phyloP scores from a whole-genome alignment of 345 rosid genomes.

The Zanthoxylum bungeanum region DNA sequence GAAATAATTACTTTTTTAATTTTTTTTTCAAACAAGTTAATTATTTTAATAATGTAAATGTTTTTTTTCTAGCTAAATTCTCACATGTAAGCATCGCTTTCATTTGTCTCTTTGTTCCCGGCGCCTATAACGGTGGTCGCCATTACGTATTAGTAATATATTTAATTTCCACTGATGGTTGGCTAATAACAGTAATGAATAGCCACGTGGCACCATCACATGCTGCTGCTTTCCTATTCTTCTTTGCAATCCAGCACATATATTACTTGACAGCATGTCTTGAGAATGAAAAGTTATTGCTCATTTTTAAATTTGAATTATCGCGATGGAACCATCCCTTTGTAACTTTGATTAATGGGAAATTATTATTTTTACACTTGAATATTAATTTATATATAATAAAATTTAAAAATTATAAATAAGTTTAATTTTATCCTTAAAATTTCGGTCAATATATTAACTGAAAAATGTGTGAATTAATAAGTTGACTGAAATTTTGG shows the following conservation, averaged over 20 bases:
- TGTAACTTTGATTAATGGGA: no score
- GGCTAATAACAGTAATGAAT: not conserved
- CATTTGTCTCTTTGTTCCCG: conserved; percentile 23
- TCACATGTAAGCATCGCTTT: conserved; percentile 28
- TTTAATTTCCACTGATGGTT: not conserved
- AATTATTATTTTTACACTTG: no score
- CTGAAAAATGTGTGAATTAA: no score
- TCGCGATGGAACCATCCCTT: not conserved
- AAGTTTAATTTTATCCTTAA: no score
- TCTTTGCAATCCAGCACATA: conserved; percentile 18
- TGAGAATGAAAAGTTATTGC: conserved; percentile 2
- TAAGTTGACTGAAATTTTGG: no score
- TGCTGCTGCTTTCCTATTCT: conserved; percentile 15
- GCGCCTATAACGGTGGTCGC: conserved; percentile 27
- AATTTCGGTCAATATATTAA: no score
- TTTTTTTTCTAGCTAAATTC: not conserved
- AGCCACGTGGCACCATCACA: conserved; percentile 36
- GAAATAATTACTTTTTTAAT: not conserved
- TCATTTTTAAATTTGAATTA: not conserved
- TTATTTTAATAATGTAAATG: not conserved
- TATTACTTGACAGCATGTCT: conserved; percentile 21
- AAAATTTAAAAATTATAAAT: no score
- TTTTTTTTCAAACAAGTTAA: not conserved
- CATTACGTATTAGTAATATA: not conserved
- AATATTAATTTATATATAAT: no score